phyloP scores from a whole-genome alignment of 2,329 filamentous ascomycete genomes.

The Beauveria caledonica region DNA sequence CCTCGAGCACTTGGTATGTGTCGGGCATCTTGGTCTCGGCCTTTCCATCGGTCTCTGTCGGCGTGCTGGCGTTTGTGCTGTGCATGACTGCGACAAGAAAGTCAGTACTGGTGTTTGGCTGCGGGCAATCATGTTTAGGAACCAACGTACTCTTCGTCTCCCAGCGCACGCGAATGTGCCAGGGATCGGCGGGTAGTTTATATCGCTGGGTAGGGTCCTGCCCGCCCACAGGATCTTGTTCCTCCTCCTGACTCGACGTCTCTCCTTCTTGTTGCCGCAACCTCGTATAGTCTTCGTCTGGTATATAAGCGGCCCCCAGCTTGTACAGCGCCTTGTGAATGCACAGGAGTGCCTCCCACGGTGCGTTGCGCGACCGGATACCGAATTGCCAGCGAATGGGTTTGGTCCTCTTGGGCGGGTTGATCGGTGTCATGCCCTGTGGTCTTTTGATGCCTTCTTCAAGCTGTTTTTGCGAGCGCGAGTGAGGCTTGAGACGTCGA shows the following conservation, averaged over 20 bases:
- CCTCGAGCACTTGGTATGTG: conserved; percentile 30
- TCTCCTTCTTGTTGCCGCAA: conserved; percentile 24
- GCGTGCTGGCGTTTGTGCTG: conserved; percentile 22
- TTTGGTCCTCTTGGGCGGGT: conserved; percentile 61
- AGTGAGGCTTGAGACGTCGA: conserved; percentile 77
- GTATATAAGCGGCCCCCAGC: conserved; percentile 82
- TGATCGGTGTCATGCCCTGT: conserved; percentile 54
- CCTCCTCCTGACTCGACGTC: conserved; percentile 28
- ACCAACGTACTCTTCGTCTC: conserved; percentile 65
- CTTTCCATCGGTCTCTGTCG: conserved; percentile 10
- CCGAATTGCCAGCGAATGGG: conserved; percentile 96
- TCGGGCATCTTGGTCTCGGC: conserved; percentile 21
- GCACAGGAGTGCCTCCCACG: conserved; percentile 87
- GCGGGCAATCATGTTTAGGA: neutral
- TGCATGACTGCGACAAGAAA: conserved; percentile 27
- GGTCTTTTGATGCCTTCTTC: conserved; percentile 55
- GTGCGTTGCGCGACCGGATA: conserved; percentile 87
- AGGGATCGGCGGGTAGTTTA: conserved; percentile 83
- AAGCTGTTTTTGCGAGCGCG: conserved; percentile 59
- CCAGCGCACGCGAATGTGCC: conserved; percentile 89
- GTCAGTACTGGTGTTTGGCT: neutral
- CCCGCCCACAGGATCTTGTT: conserved; percentile 28
- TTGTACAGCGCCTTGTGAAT: conserved; percentile 88
- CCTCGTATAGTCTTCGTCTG: conserved; percentile 49
- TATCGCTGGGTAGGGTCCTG: conserved; percentile 57